Evolutionary conservation across 352 stramenopile genomes (phyloP), one percentile per base, ranked within the genome.

Genomic region (Globisporangium solare): DNA sequence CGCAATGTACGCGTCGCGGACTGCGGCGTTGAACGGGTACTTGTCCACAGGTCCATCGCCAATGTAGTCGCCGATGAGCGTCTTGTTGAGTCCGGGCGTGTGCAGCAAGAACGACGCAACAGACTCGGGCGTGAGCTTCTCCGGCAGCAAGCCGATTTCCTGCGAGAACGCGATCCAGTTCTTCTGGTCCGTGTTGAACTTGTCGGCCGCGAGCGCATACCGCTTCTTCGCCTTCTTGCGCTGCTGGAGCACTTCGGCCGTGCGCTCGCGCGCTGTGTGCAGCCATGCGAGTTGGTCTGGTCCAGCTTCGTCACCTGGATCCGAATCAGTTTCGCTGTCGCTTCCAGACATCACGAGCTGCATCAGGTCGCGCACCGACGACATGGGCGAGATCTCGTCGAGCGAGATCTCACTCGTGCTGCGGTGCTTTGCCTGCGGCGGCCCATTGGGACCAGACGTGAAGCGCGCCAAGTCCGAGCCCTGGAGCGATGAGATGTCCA

Each of bases 61-160:
- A 5, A 99, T 79, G 63, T 98, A 99, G 51, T 98, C 89, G 8
- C 97, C 97, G 43, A 99, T 88, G 47, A 97, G 79, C 4, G 86
- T 88, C 73, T 99, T 99, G 70, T 93, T 89, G 2, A 93, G 58
- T 1, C 94, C 92, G 0, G 94, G 86, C 0, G 95, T 98, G 22
- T 96, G 84, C 48, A 97, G 86, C 47, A 99, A 67, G 60, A 99
- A 98, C 11, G 76, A 77, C 5, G 95, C 96, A 2, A 99, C 86
- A 5, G 71, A 58, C 68, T 94, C 81, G 4, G 89, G 80, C n/a
- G 93, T 91, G 55, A 90, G 56, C 58, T 88, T 76, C 31, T 92
- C 76, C 0, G 88, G 88, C 6, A 97, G 63, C 15, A 97, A 58
- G 21, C 80, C 83, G 52, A 97, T 82, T 35, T 97, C 79, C 54